These are phyloP conservation scores for Begonia fuchsioides DNA, from an alignment of 306 rosid genomes.

Conservation along the genomic window DNA sequence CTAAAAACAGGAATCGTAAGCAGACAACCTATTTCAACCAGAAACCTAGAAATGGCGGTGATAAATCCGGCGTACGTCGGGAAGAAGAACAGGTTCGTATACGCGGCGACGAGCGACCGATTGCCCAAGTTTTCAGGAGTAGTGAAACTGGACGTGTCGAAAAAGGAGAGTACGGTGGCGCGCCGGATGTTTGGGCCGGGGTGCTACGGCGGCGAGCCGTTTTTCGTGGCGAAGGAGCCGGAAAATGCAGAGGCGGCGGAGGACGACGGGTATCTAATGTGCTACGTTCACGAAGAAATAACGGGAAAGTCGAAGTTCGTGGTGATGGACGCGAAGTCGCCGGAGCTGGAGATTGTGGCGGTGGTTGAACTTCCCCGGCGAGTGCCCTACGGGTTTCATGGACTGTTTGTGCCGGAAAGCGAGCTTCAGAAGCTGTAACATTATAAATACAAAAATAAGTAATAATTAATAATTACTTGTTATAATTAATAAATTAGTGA, in stretches of 20 bases:
- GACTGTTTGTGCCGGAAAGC: conserved; percentile 54
- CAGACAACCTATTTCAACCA: conserved; percentile 49
- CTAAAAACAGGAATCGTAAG: conserved; percentile 38
- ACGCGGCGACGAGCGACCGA: conserved; percentile 73
- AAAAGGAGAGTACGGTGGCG: conserved; percentile 40
- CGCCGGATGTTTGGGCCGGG: conserved; percentile 49
- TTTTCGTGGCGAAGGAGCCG: conserved; percentile 48
- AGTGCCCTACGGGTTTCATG: conserved; percentile 88
- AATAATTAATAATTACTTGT: too few species aligned
- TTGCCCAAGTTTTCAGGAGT: conserved; percentile 86
- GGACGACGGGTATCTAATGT: conserved; percentile 66
- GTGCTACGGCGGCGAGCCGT: conserved; percentile 78
- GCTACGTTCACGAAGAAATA: conserved; percentile 53
- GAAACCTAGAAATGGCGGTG: conserved; percentile 61
- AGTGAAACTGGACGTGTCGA: conserved; percentile 60
- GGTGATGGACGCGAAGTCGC: conserved; percentile 78
- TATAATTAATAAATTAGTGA: too few species aligned
- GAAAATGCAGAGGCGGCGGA: conserved; percentile 20
- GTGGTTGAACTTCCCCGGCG: conserved; percentile 61
- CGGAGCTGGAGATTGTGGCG: conserved; percentile 56
- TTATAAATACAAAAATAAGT: too few species aligned
- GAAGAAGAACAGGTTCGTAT: conserved; percentile 36
- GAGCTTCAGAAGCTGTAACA: conserved; percentile 22
- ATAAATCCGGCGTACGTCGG: conserved; percentile 31
- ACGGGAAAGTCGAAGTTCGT: conserved; percentile 53